phyloP scores from a whole-genome alignment of 305 asterid genomes.

The Solanum chacoense region DNA sequence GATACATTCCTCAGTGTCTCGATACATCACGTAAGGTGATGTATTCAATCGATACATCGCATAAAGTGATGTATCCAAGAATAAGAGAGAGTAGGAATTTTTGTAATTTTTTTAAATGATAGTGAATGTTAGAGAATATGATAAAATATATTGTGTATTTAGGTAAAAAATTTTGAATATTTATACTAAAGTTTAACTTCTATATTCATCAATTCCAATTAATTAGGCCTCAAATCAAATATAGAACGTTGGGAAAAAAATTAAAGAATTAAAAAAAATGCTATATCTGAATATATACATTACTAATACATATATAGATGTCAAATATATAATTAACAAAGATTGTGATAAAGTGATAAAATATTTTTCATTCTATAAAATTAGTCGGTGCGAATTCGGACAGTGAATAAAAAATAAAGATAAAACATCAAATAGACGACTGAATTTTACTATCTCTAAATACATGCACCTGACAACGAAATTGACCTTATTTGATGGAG shows the following conservation, averaged over 20 bases:
- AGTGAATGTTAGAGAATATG: not conserved
- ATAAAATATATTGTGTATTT: too few species aligned
- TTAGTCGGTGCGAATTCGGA: not conserved
- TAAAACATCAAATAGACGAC: not conserved
- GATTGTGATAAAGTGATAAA: too few species aligned
- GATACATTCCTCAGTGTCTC: too few species aligned
- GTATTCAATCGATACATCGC: too few species aligned
- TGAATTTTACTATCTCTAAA: not conserved
- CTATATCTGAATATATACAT: not conserved
- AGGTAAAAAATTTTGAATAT: too few species aligned
- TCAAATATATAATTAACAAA: not conserved
- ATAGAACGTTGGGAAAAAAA: not conserved
- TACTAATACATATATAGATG: not conserved
- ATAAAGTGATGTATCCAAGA: too few species aligned
- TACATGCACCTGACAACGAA: not conserved
- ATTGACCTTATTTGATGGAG: not conserved
- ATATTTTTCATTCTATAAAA: too few species aligned
- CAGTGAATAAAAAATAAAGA: not conserved
- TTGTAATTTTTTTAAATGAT: too few species aligned
- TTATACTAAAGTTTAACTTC: not conserved
- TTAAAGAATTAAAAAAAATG: not conserved
- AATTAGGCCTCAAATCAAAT: not conserved
- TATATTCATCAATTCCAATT: not conserved
- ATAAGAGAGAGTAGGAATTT: not conserved
- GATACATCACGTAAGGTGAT: not conserved